These are phyloP conservation scores for Hemileccinum impolitum DNA, from an alignment of 768 basidiomycete genomes.

Conservation along the genomic window DNA sequence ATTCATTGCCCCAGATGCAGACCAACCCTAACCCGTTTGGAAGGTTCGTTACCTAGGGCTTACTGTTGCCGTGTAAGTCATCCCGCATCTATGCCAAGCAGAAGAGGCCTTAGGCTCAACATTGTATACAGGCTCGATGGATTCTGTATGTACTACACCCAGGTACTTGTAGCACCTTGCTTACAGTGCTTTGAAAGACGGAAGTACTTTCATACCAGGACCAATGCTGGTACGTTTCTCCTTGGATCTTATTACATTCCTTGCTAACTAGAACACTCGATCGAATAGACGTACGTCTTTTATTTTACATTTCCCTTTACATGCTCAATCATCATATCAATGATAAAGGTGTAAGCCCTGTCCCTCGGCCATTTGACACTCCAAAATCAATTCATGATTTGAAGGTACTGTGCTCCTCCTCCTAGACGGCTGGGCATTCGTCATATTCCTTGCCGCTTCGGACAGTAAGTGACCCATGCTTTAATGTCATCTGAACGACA, in stretches of 20 bases:
- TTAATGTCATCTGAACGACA: not conserved
- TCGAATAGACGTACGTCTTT: slow-evolving; percentile 15
- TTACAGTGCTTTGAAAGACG: slow-evolving; percentile 11
- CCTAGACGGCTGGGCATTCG: not conserved
- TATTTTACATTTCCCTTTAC: not conserved
- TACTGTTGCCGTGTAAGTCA: slow-evolving; percentile 8
- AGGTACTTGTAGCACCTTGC: not conserved
- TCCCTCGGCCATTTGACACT: not conserved
- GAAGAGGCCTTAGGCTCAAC: not conserved
- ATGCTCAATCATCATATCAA: not conserved
- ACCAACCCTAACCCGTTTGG: not conserved
- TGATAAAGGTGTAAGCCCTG: slow-evolving; percentile 14
- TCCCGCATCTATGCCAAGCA: not conserved
- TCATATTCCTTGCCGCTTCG: slow-evolving; percentile 13
- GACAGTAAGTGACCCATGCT: slow-evolving; percentile 15
- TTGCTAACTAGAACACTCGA: not conserved
- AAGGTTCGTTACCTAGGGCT: slow-evolving; percentile 22
- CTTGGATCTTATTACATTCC: not conserved
- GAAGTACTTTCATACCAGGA: slow-evolving; percentile 17
- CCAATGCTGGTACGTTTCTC: slow-evolving; percentile 6
- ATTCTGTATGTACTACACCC: slow-evolving; percentile 5
- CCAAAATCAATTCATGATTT: not conserved
- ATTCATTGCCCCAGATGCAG: not conserved
- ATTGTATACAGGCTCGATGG: not conserved
- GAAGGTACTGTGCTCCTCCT: slow-evolving; percentile 11